These are phyloP conservation scores for Cryphonectria parasitica DNA, from an alignment of 2,329 filamentous ascomycete species.

Conservation along the genomic window DNA sequence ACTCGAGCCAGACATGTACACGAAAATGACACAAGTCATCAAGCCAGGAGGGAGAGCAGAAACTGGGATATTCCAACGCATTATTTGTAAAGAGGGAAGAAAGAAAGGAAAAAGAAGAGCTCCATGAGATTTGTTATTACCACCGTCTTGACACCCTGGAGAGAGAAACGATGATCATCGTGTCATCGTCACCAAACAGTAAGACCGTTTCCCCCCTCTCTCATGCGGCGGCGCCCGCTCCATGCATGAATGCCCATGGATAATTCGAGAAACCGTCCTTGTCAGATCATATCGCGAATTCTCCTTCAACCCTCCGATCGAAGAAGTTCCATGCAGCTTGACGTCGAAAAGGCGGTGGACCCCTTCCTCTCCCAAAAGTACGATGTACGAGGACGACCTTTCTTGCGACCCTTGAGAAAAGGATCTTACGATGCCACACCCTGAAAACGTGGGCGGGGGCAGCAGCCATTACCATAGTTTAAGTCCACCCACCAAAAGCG, in stretches of 20 bases:
- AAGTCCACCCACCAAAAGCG: not conserved
- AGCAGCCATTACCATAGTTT: not conserved
- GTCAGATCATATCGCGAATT: not conserved
- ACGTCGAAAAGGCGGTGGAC: conserved; percentile 29
- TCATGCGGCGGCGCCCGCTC: not conserved
- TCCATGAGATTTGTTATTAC: not conserved
- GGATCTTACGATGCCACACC: not conserved
- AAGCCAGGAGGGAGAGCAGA: too few species aligned
- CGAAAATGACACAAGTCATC: not conserved
- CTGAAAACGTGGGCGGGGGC: not conserved
- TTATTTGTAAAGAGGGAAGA: too few species aligned
- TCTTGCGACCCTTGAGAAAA: not conserved
- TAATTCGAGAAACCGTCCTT: not conserved
- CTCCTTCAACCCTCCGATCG: not conserved
- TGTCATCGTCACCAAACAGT: not conserved
- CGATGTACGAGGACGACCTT: not conserved
- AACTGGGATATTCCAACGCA: too few species aligned
- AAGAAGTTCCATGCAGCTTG: conserved; percentile 19
- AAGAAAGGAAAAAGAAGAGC: too few species aligned
- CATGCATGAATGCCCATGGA: not conserved
- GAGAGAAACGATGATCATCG: not conserved
- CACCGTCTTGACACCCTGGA: not conserved
- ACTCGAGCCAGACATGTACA: not conserved
- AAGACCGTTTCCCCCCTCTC: not conserved
- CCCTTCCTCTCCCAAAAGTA: not conserved